Conservation (phyloP, 306 rosid genomes). For the Astragalus membranaceus region DNA sequence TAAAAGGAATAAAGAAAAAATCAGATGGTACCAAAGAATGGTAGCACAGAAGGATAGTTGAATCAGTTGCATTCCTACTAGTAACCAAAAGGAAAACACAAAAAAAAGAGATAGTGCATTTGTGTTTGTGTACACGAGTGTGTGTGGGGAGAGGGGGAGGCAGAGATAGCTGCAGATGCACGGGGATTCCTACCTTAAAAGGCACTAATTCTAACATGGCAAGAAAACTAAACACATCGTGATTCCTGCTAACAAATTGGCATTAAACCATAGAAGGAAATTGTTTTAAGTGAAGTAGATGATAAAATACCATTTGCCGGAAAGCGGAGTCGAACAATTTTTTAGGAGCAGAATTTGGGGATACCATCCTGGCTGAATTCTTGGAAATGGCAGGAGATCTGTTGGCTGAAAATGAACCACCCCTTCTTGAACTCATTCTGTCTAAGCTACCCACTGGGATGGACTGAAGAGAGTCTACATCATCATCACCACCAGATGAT, state of each 20-base stretch:
- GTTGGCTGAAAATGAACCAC: slow-evolving; percentile 41
- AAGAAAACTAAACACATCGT: slow-evolving; percentile 2
- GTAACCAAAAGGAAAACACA: neutral
- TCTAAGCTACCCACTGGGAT: slow-evolving; percentile 57
- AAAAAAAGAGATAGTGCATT: neutral
- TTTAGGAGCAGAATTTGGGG: slow-evolving; percentile 68
- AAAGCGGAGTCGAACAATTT: slow-evolving; percentile 64
- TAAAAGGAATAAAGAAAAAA: neutral
- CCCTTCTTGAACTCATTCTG: slow-evolving; percentile 43
- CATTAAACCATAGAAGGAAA: neutral
- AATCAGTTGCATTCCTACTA: neutral
- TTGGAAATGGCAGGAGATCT: slow-evolving; percentile 51
- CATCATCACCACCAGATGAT: slow-evolving; percentile 79
- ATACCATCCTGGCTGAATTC: slow-evolving; percentile 42
- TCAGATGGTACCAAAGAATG: neutral
- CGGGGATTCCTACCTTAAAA: slow-evolving; percentile 2
- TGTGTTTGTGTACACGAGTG: neutral
- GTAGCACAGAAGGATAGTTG: neutral
- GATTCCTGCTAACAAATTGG: neutral
- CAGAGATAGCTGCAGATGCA: neutral
- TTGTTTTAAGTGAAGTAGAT: neutral
- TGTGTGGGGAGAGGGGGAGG: neutral
- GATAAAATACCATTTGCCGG: slow-evolving; percentile 64
- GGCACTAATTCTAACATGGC: neutral
- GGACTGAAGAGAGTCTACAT: slow-evolving; percentile 70